Base-by-base conservation (phyloP, 2,329 filamentous ascomycete species). In the Aspergillus uvarum region DNA sequence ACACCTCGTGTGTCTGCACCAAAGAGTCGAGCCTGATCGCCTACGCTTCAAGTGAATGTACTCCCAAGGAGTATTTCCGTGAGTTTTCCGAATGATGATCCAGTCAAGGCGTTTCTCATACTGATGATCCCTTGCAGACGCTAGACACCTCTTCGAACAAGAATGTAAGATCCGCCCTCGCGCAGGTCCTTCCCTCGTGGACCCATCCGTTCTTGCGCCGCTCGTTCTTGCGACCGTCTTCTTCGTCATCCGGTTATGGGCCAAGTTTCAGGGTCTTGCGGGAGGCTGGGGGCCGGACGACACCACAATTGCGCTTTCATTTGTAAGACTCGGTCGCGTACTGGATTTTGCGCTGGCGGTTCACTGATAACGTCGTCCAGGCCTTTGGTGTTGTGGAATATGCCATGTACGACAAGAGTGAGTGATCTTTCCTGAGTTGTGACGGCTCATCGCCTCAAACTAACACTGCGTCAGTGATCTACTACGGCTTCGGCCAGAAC, bases 401-500 rank as follows among this genome's bases (percentile, higher is more conserved):
- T 47, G 54, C 57, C 2, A 7, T 67, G 8, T 64, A 66, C 32
- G 50, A 52, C 2, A 50, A 52, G 8, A 64, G 65, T 67, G 57
- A 56, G 63, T 54, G 6, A 19, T 3, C 1, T n/a, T 2, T 1
- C n/a, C 7, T 2, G 2, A 7, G 14, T 11, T 6, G 32, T n/a
- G 35, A 32, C 26, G 26, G 26, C 8, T 29, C 3, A 29, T 29
- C 24, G 6, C 24, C 24, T 26, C n/a, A 26, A 7, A 8, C 47
- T 59, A 51, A 64, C 16, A 16, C 14, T 5, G 6, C 16, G 24
- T 6, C 19, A 67, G 64, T 67, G 65, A 63, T 67, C 44, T 58
- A 66, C 42, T 61, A 64, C 19, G 67, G 66, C 19, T 68, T 69
- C 32, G 67, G 67, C 3, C 58, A 54, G 51, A 65, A 68, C 35